These are phyloP conservation scores for Cercophora sp. DNA, from an alignment of 495 filamentous ascomycete genomes.

Conservation along the genomic window DNA sequence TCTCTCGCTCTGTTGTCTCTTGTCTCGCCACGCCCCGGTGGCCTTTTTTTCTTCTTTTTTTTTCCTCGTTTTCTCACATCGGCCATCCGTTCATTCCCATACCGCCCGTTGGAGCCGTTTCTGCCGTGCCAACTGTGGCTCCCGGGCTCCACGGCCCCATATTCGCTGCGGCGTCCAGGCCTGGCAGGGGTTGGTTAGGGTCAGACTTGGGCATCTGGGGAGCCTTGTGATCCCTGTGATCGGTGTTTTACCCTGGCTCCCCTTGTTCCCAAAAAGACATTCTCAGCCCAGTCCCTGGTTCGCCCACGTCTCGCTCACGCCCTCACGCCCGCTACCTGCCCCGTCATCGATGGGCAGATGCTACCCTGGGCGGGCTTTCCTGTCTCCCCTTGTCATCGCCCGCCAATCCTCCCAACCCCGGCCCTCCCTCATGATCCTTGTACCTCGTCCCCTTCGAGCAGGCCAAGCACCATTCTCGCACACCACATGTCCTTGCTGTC, in stretches of 20 bases:
- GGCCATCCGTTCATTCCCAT: neutral
- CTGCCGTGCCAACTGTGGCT: too few species aligned
- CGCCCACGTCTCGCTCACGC: slow-evolving; percentile 18
- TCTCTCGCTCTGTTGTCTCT: slow-evolving; percentile 2
- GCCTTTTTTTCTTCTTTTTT: slow-evolving; percentile 10
- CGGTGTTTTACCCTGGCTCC: slow-evolving; percentile 25
- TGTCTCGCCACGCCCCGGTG: slow-evolving; percentile 12
- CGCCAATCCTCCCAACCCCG: slow-evolving; percentile 31
- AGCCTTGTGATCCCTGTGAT: slow-evolving; percentile 22
- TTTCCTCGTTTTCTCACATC: slow-evolving; percentile 2
- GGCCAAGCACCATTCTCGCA: slow-evolving; percentile 42
- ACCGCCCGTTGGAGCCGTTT: neutral
- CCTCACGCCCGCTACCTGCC: slow-evolving; percentile 15
- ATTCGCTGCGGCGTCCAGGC: neutral
- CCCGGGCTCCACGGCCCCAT: too few species aligned
- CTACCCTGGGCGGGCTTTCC: slow-evolving; percentile 30
- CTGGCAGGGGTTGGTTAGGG: slow-evolving; percentile 6
- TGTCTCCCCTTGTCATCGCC: slow-evolving; percentile 18
- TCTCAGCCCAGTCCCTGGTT: slow-evolving; percentile 22
- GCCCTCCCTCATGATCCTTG: slow-evolving; percentile 27
- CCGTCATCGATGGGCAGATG: slow-evolving; percentile 45
- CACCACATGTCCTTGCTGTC: slow-evolving; percentile 40
- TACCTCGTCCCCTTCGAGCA: slow-evolving; percentile 37
- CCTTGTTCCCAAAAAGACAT: slow-evolving; percentile 17
- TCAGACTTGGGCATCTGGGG: slow-evolving; percentile 17